These are phyloP conservation scores for Fusarium camptoceras DNA, from an alignment of 2,329 filamentous ascomycete genomes.

Conservation along the genomic window DNA sequence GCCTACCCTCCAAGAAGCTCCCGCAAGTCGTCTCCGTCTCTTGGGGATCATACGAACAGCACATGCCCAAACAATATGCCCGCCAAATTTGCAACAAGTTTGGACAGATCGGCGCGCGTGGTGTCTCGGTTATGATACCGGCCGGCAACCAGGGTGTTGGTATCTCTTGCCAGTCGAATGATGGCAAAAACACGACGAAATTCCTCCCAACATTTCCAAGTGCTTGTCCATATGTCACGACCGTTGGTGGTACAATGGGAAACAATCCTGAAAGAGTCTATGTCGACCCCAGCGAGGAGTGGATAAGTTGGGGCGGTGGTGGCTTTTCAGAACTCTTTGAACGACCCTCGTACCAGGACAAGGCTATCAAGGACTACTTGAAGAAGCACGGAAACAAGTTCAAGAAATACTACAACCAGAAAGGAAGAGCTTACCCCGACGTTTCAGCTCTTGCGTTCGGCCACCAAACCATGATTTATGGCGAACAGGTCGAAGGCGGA, in stretches of 20 bases:
- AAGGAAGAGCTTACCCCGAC: constrained; percentile 71
- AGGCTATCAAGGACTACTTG: constrained; percentile 59
- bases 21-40: constrained; percentile 76
- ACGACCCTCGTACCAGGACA: constrained; percentile 59
- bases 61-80: constrained; percentile 69
- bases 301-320: constrained; percentile 62
- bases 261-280: constrained; percentile 64
- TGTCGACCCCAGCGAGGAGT: constrained; percentile 55
- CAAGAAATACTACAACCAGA: constrained; percentile 57
- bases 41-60: constrained; percentile 77
- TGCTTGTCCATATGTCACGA: constrained; percentile 70
- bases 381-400: constrained; percentile 61
- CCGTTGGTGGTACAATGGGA: constrained; percentile 68
- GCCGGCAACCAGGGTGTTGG: constrained; percentile 67
- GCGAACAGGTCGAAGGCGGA: constrained; percentile 42
- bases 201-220: constrained; percentile 54
- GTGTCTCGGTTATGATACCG: constrained; percentile 74
- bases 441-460: constrained; percentile 64
- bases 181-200: constrained; percentile 49
- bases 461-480: constrained; percentile 52
- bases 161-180: constrained; percentile 52
- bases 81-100: constrained; percentile 66
- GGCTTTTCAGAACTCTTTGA: constrained; percentile 63
- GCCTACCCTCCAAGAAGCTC: constrained; percentile 63
- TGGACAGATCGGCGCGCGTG: constrained; percentile 72